phyloP scores from a whole-genome alignment of 1,284 basidiomycete genomes.

The Cryptococcus sp. region DNA sequence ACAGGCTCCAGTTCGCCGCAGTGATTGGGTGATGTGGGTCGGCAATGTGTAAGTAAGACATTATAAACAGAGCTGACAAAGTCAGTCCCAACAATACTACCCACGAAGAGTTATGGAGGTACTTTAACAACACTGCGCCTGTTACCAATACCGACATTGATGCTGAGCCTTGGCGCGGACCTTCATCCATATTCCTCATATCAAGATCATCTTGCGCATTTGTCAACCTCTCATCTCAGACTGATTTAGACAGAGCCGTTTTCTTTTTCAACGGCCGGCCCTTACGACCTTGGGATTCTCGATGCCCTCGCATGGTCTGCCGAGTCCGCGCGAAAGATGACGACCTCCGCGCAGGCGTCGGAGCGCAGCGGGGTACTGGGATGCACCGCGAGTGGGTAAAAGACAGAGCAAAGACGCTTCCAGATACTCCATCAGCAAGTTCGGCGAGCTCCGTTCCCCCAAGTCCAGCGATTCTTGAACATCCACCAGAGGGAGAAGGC shows the following conservation, averaged over 20 bases:
- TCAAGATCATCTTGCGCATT: slow-evolving; percentile 90
- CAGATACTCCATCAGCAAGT: slow-evolving; percentile 5
- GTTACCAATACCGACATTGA: slow-evolving; percentile 7
- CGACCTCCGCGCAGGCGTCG: slow-evolving; percentile 84
- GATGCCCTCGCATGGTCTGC: slow-evolving; percentile 80
- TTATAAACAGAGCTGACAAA: slow-evolving; percentile 6
- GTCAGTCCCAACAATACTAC: slow-evolving; percentile 65
- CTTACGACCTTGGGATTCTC: slow-evolving; percentile 60
- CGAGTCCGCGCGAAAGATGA: slow-evolving; percentile 81
- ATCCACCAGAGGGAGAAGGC: slow-evolving; percentile 39
- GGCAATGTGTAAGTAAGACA: slow-evolving; percentile 51
- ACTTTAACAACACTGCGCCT: slow-evolving; percentile 63
- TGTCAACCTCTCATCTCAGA: slow-evolving; percentile 75
- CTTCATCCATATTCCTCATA: slow-evolving; percentile 89
- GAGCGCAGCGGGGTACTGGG: slow-evolving; percentile 82
- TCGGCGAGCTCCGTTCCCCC: slow-evolving; percentile 24
- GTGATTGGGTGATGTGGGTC: slow-evolving; percentile 93
- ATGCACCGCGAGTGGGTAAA: slow-evolving; percentile 78
- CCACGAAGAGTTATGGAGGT: slow-evolving; percentile 83
- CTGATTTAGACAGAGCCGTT: slow-evolving; percentile 68
- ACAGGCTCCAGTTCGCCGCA: slow-evolving; percentile 62
- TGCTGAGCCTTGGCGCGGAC: slow-evolving; percentile 57
- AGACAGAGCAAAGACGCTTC: slow-evolving; percentile 48
- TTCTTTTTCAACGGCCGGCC: slow-evolving; percentile 62
- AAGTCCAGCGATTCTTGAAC: slow-evolving; percentile 34